Evolutionary conservation across 1,139 yeast genomes (phyloP).

Genomic region (Debaryomyces nepalensis): DNA sequence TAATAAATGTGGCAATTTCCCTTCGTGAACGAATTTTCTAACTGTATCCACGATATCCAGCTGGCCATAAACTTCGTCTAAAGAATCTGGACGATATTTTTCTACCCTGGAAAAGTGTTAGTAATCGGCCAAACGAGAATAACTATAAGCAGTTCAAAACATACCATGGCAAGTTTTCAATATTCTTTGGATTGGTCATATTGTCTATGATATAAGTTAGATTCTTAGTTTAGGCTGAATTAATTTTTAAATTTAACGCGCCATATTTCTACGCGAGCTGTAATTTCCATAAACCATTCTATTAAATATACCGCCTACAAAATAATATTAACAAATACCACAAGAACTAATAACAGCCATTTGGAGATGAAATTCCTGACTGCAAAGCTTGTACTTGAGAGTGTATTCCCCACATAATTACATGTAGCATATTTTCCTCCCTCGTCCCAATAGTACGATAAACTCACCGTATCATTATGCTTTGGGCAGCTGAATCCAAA

Average conservation of each 20-base stretch:
- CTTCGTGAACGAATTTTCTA: slow-evolving; percentile 80
- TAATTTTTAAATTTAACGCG: slow-evolving; percentile 6
- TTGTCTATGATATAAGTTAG: not conserved
- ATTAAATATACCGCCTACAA: slow-evolving; percentile 1
- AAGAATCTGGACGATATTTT: slow-evolving; percentile 84
- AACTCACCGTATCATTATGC: slow-evolving; percentile 36
- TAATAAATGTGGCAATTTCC: slow-evolving; percentile 83
- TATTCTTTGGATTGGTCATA: slow-evolving; percentile 16
- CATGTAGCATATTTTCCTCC: slow-evolving; percentile 44
- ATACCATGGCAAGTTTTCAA: slow-evolving; percentile 48
- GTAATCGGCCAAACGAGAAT: not conserved
- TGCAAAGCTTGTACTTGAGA: slow-evolving; percentile 12
- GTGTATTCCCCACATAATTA: slow-evolving; percentile 49
- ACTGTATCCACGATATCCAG: slow-evolving; percentile 82
- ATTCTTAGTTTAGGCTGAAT: too few relatives aligned
- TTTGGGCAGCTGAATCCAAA: slow-evolving; percentile 78
- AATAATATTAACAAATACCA: slow-evolving; percentile 6
- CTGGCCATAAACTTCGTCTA: slow-evolving; percentile 92
- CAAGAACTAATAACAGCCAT: slow-evolving; percentile 7
- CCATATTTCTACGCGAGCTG: not conserved
- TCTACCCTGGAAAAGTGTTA: slow-evolving; percentile 68
- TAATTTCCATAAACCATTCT: not conserved
- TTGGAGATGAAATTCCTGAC: not conserved
- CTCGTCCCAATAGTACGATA: slow-evolving; percentile 55
- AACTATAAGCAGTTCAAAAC: slow-evolving; percentile 21